Evolutionary conservation across 768 basidiomycete species (phyloP).

Genomic region (Gymnopilus junonius): DNA sequence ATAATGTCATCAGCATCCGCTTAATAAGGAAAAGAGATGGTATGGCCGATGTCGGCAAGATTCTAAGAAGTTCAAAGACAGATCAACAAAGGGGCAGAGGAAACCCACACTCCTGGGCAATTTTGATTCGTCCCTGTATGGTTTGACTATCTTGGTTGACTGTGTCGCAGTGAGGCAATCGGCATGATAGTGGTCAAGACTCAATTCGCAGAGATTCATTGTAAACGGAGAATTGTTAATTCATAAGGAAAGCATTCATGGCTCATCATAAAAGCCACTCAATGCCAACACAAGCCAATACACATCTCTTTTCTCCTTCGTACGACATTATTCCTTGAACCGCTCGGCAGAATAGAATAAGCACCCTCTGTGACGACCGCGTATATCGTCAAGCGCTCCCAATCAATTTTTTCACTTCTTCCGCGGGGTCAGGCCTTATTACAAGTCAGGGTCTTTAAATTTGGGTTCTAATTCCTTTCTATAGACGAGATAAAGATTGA

Average conservation of each 20-base stretch:
- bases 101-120: slow-evolving; percentile 38
- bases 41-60: slow-evolving; percentile 51
- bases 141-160: slow-evolving; percentile 17
- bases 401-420: neutral
- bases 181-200: slow-evolving; percentile 24
- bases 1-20: slow-evolving; percentile 40
- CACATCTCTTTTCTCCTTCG: no score
- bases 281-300: neutral
- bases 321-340: neutral
- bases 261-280: neutral
- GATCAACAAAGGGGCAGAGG: slow-evolving; percentile 33
- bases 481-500: neutral
- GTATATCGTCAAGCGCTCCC: slow-evolving; percentile 1
- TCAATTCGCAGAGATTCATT: slow-evolving; percentile 20
- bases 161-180: slow-evolving; percentile 31
- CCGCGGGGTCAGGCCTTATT: neutral
- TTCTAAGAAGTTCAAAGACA: slow-evolving; percentile 46
- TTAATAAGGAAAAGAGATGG: slow-evolving; percentile 39
- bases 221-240: slow-evolving; percentile 20
- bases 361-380: neutral
- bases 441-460: neutral
- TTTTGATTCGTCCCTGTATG: slow-evolving; percentile 36
- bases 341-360: slow-evolving; percentile 18
- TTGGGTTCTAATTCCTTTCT: neutral
- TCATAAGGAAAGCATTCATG: neutral